Evolutionary conservation across 1,284 basidiomycete species (phyloP).

Genomic region (Ustanciosporium gigantosporum): DNA sequence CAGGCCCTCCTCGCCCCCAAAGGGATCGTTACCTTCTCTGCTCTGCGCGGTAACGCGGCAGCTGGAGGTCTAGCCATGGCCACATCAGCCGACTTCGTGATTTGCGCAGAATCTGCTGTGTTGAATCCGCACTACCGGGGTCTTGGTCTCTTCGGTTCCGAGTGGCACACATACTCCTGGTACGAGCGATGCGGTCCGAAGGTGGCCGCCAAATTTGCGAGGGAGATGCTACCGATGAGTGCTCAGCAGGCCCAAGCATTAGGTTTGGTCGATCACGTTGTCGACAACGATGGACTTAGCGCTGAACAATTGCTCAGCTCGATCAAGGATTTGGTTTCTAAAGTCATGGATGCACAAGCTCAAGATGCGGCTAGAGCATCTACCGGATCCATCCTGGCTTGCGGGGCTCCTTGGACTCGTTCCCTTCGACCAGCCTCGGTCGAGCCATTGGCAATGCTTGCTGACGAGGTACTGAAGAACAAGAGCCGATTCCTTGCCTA

Average conservation of each 20-base stretch:
- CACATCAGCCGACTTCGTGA: constrained; percentile 63
- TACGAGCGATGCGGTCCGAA: constrained; percentile 60
- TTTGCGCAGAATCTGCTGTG: constrained; percentile 61
- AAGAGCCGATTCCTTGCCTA: constrained; percentile 56
- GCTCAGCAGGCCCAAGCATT: constrained; percentile 32
- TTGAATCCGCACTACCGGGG: constrained; percentile 64
- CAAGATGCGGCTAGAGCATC: neutral
- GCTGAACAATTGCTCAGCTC: constrained; percentile 4
- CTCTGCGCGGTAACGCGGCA: constrained; percentile 64
- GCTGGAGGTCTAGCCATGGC: constrained; percentile 65
- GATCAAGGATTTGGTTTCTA: constrained; percentile 27
- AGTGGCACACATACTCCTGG: constrained; percentile 64
- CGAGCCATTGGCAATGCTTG: constrained; percentile 20
- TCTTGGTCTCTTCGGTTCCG: constrained; percentile 63
- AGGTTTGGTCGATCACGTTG: constrained; percentile 39
- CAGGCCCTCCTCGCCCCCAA: constrained; percentile 59
- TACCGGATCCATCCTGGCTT: neutral
- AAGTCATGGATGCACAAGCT: constrained; percentile 28
- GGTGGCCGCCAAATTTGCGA: constrained; percentile 57
- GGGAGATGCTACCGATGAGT: constrained; percentile 63
- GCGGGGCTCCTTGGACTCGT: constrained; percentile 44
- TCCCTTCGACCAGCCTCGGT: constrained; percentile 22
- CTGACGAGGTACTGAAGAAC: constrained; percentile 50
- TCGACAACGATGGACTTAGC: constrained; percentile 13
- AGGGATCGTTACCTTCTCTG: constrained; percentile 63